Conservation (phyloP, 176 grass and related monocot genomes). For the Carex parvula region DNA sequence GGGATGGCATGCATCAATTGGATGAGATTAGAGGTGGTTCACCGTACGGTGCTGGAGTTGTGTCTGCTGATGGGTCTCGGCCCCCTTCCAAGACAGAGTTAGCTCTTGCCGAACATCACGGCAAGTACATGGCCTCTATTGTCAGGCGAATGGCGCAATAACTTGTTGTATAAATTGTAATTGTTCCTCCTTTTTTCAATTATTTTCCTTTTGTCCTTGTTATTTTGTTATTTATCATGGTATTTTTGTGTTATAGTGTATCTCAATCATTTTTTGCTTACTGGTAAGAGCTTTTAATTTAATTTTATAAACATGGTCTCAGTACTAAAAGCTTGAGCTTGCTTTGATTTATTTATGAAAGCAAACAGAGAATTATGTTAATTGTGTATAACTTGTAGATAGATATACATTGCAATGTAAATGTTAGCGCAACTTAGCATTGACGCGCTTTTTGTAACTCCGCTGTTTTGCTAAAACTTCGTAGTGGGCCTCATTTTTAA, state of each 20-base stretch:
- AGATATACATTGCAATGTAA: neutral
- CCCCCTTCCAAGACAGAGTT: slow-evolving; percentile 39
- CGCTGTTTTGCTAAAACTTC: neutral
- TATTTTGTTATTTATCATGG: neutral
- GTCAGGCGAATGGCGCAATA: slow-evolving; percentile 40
- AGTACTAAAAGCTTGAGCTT: neutral
- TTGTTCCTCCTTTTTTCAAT: neutral
- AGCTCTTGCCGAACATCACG: slow-evolving; percentile 55
- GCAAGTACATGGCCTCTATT: slow-evolving; percentile 61
- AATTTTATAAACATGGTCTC: neutral
- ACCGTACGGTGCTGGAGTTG: slow-evolving; percentile 51
- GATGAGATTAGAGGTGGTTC: slow-evolving; percentile 53
- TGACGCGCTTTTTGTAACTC: neutral
- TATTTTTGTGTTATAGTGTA: neutral
- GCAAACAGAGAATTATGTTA: neutral
- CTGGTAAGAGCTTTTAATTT: neutral
- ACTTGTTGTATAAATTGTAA: slow-evolving; percentile 6
- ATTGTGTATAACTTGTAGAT: slow-evolving; percentile 7
- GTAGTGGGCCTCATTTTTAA: neutral
- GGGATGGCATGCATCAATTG: slow-evolving; percentile 46
- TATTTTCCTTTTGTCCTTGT: neutral
- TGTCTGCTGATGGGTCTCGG: slow-evolving; percentile 47
- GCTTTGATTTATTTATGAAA: neutral
- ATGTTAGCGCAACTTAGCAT: neutral
- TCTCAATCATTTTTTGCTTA: neutral